phyloP scores from a whole-genome alignment of 2,329 filamentous ascomycete species.

The Didymella exigua region DNA sequence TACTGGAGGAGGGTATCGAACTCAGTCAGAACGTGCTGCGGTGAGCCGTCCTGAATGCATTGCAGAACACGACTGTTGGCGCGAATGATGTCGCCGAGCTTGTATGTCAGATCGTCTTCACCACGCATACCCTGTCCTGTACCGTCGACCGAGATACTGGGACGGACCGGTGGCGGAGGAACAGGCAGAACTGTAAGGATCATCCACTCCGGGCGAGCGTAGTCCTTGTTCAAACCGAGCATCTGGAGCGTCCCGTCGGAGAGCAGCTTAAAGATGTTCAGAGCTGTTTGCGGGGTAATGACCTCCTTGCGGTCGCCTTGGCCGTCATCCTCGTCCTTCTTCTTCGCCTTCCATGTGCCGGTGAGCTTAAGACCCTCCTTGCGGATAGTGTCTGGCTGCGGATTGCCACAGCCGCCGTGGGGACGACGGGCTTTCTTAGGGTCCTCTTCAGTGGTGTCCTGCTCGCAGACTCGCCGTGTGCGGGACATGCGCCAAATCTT shows the following conservation, averaged over 20 bases:
- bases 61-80: conserved; percentile 94
- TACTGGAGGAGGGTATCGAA: conserved; percentile 94
- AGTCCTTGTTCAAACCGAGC: conserved; percentile 92
- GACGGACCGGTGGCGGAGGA: conserved; percentile 91
- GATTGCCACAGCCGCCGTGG: conserved; percentile 93
- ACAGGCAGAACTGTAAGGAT: conserved; percentile 93
- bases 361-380: conserved; percentile 85
- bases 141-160: conserved; percentile 96
- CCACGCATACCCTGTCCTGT: conserved; percentile 90
- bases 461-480: conserved; percentile 82
- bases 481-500: conserved; percentile 92
- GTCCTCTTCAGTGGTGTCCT: conserved; percentile 70
- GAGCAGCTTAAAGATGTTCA: conserved; percentile 86
- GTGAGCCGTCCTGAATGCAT: conserved; percentile 88
- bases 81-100: conserved; percentile 96
- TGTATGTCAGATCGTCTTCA: conserved; percentile 99
- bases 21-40: conserved; percentile 86
- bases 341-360: conserved; percentile 72
- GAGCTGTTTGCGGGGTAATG: conserved; percentile 82
- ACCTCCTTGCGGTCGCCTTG: conserved; percentile 71
- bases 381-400: conserved; percentile 79
- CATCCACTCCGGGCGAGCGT: conserved; percentile 98
- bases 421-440: conserved; percentile 54
- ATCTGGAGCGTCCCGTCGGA: conserved; percentile 79
- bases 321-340: conserved; percentile 76